Base-by-base conservation (phyloP, 352 stramenopile species). In the Phytophthora sansomeana region DNA sequence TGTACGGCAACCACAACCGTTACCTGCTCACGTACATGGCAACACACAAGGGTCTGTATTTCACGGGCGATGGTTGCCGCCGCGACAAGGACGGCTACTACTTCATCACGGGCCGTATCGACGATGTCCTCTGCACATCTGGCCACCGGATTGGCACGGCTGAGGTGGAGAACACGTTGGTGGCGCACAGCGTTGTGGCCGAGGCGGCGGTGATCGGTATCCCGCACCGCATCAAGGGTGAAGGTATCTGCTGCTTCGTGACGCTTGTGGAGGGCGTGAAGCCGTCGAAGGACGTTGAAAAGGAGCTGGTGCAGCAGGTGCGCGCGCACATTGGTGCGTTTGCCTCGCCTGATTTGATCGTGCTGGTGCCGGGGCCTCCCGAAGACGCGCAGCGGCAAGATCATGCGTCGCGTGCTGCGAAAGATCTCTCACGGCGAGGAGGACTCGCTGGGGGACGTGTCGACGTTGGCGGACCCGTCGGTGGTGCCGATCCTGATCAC, bases 61-160 rank as follows among this genome's bases (percentile, higher is more conserved):
- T 98, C 64, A 98, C 95, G 1, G 94, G 95, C 17, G 95, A 98
- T 46, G 93, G 95, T 26, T 89, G 75, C 61, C 77, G 75, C 35
- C 84, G 92, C 29, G 95, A 98, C 67, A 84, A 87, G 52, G 96
- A 99, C 67, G 97, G 97, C 33, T 99, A 97, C 80, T 98, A 99
- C 80, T 99, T 97, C 74, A 99, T 99, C 73, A 99, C 96, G 39
- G 98, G 97, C 3, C 93, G 97, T 54, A 97, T 99, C 43, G 97
- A 99, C 75, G 97, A 99, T 65, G 97, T 99, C 6, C 66, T 99
- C 2, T 98, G 98, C 71, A 96, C 93, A 10, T 97, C 89, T 28
- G 95, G 93, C 9, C 95, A 98, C 72, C 81, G 95, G 10, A 96
- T 97, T 47, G 91, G 91, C 41, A 96, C 87, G 51, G 89, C 91